phyloP scores from a whole-genome alignment of 768 basidiomycete genomes.

The Tubosaeta sp. region DNA sequence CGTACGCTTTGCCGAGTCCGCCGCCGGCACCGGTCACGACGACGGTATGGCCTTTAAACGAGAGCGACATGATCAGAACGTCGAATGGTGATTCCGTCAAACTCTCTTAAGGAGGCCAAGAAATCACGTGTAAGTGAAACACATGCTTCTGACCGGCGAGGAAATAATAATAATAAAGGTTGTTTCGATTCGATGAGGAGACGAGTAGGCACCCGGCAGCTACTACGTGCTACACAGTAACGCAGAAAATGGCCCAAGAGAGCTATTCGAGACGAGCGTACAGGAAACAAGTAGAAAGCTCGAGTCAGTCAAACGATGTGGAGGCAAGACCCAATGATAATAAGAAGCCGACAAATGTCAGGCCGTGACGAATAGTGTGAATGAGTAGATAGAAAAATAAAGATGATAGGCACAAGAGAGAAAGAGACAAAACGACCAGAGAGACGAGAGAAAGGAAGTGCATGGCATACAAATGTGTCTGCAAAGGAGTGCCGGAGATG shows the following conservation, averaged over 20 bases:
- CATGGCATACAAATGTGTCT: constrained; percentile 27
- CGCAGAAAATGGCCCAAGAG: constrained; percentile 25
- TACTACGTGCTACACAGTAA: constrained; percentile 33
- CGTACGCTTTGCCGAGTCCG: constrained; percentile 88
- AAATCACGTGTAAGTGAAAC: constrained; percentile 16
- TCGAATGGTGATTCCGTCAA: not conserved
- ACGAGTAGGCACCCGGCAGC: constrained; percentile 32
- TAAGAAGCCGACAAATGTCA: constrained; percentile 26
- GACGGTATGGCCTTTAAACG: constrained; percentile 87
- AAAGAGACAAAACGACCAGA: constrained; percentile 25
- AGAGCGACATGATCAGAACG: constrained; percentile 39
- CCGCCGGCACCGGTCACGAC: constrained; percentile 95
- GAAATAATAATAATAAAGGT: constrained; percentile 20
- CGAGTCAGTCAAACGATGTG: constrained; percentile 18
- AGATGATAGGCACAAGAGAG: constrained; percentile 18
- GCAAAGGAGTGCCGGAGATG: constrained; percentile 18
- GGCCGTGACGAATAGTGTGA: constrained; percentile 27
- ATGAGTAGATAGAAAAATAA: constrained; percentile 31
- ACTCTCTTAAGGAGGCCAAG: not conserved
- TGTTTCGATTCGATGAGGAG: constrained; percentile 16
- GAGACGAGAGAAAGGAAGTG: not conserved
- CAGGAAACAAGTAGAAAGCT: constrained; percentile 29
- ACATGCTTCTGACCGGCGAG: not conserved
- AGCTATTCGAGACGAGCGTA: constrained; percentile 28
- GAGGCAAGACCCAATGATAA: constrained; percentile 17